Conservation (phyloP, 2,329 filamentous ascomycete species). For the Colletotrichum sp. region DNA sequence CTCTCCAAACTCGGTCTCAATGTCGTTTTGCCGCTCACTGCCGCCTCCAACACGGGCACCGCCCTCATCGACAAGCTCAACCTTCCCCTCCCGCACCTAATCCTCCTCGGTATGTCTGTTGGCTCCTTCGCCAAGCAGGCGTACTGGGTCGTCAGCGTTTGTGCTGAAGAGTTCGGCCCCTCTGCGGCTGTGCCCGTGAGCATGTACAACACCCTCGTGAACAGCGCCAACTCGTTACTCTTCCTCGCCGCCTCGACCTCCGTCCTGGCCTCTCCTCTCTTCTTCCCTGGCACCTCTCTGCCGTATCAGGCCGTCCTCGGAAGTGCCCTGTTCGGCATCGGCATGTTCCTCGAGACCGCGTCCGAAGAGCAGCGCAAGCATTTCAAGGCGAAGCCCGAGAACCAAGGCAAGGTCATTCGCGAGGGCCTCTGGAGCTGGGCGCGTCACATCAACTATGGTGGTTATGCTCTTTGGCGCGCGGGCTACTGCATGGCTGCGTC, state of each 20-base stretch:
- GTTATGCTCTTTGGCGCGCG: constrained; percentile 38
- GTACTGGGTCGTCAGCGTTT: constrained; percentile 53
- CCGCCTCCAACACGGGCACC: constrained; percentile 35
- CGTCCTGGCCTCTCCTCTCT: constrained; percentile 26
- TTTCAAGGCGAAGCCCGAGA: constrained; percentile 41
- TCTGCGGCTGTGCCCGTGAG: constrained; percentile 46
- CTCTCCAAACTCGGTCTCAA: constrained; percentile 50
- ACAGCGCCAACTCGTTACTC: constrained; percentile 59
- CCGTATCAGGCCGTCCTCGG: constrained; percentile 48
- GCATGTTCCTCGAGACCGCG: constrained; percentile 58
- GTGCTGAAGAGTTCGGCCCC: constrained; percentile 54
- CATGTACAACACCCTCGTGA: constrained; percentile 58
- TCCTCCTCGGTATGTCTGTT: constrained; percentile 58
- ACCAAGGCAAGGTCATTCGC: constrained; percentile 41
- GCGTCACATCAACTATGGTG: constrained; percentile 46
- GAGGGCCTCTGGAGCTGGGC: constrained; percentile 42
- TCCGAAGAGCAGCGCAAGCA: constrained; percentile 59
- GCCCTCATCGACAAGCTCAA: constrained; percentile 42
- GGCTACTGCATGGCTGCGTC: constrained; percentile 37
- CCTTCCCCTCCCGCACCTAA: constrained; percentile 53
- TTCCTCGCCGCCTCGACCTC: constrained; percentile 55
- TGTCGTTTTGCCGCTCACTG: constrained; percentile 43
- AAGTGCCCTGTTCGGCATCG: constrained; percentile 50
- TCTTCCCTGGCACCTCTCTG: constrained; percentile 23
- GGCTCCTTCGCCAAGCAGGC: constrained; percentile 61